phyloP scores from a whole-genome alignment of 495 filamentous ascomycete species.

The Aspergillus kassunensis region DNA sequence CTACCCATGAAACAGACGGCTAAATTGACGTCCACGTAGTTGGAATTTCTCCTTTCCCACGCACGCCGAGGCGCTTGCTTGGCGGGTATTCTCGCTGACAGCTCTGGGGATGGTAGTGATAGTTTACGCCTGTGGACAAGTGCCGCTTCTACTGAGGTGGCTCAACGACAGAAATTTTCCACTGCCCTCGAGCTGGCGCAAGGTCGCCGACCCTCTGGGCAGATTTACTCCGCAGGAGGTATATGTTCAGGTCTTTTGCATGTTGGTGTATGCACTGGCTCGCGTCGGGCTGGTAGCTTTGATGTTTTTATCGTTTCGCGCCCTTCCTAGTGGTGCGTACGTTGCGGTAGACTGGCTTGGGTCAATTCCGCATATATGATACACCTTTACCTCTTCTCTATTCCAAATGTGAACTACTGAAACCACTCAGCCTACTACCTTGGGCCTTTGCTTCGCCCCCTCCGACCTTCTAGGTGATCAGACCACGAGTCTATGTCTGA shows the following conservation, averaged over 20 bases:
- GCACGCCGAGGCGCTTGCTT: background rate
- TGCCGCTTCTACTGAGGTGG: background rate
- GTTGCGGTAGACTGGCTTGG: background rate
- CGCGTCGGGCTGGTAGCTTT: background rate
- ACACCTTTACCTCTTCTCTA: no score
- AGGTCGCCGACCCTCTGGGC: background rate
- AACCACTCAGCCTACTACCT: no score
- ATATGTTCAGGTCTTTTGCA: background rate
- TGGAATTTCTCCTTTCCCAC: background rate
- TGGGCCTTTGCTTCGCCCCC: no score
- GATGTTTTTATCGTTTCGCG: background rate
- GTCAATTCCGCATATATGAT: constrained; percentile 1
- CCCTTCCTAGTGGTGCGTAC: background rate
- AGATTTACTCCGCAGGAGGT: background rate
- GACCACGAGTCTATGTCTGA: no score
- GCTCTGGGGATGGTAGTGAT: background rate
- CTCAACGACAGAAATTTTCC: background rate
- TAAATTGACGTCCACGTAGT: background rate
- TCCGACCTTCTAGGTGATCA: no score
- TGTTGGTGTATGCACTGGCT: background rate
- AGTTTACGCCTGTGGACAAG: background rate
- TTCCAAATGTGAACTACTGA: no score
- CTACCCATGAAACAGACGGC: background rate
- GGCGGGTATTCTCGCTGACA: background rate
- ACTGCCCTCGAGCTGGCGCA: background rate